Percentiles rank a stretch among this genome's conserved stretches.
phyloP scores from a whole-genome alignment of 2,329 filamentous ascomycete species.

The Scorias spongiosa region DNA sequence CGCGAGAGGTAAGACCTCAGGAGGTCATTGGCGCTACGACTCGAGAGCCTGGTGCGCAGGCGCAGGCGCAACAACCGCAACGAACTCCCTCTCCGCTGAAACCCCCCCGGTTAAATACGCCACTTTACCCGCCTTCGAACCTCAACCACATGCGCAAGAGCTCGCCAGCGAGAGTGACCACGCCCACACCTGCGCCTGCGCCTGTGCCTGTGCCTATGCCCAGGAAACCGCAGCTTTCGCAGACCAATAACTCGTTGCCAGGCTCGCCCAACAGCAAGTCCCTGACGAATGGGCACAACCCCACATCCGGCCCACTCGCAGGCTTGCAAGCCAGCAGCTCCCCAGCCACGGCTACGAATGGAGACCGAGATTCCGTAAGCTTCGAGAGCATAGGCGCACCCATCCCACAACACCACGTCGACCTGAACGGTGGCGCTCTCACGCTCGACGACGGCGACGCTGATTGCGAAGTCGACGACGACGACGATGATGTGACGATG shows the following conservation, averaged over 20 bases:
- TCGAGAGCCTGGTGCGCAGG: conserved; percentile 9
- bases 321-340: background rate
- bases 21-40: conserved; percentile 10
- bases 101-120: conserved; percentile 1
- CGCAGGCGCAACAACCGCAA: conserved; percentile 6
- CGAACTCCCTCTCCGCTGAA: conserved; percentile 1
- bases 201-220: background rate
- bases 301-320: background rate
- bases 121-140: conserved; percentile 10
- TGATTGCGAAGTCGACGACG: conserved; percentile 3
- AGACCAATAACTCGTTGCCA: background rate
- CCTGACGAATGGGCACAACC: background rate
- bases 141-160: conserved; percentile 4
- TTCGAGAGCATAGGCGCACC: background rate
- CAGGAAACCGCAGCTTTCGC: background rate
- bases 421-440: background rate
- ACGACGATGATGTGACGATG: conserved; percentile 15
- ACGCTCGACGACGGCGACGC: background rate
- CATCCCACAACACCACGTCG: background rate
- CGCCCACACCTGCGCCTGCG: no score
- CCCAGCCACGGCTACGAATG: background rate
- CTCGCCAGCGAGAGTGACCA: background rate
- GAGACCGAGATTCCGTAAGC: background rate
- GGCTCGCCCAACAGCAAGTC: background rate
- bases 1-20: conserved; percentile 9